These are phyloP conservation scores for Deinandra increscens DNA, from an alignment of 129 eudicot species.

Conservation along the genomic window DNA sequence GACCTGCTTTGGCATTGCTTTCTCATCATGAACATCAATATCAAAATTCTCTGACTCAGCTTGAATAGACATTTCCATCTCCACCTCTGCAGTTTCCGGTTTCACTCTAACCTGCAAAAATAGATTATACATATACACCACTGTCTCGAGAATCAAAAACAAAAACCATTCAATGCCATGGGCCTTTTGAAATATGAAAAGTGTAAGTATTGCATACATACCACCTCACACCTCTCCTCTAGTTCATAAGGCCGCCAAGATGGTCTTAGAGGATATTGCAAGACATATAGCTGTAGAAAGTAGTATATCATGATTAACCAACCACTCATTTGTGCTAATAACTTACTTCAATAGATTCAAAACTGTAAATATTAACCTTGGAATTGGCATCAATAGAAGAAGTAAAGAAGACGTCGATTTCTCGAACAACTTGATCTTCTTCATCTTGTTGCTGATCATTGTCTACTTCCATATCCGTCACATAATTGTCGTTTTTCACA, in stretches of 20 bases:
- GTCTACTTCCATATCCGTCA: slow-evolving; percentile 37
- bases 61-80: slow-evolving; percentile 67
- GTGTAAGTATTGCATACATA: slow-evolving; percentile 16
- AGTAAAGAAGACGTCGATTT: slow-evolving; percentile 66
- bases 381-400: slow-evolving; percentile 46
- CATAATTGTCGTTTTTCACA: slow-evolving; percentile 35
- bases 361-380: slow-evolving; percentile 30
- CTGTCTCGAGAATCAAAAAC: slow-evolving; percentile 14
- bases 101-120: slow-evolving; percentile 72
- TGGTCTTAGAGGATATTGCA: slow-evolving; percentile 82
- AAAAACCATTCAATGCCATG: background rate
- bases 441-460: slow-evolving; percentile 23
- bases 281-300: slow-evolving; percentile 57
- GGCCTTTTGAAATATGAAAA: background rate
- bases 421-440: slow-evolving; percentile 69
- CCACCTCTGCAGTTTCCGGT: slow-evolving; percentile 55
- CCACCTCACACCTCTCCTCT: slow-evolving; percentile 78
- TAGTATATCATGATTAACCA: too few relatives aligned
- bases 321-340: too few relatives aligned
- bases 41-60: slow-evolving; percentile 65
- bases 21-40: slow-evolving; percentile 32
- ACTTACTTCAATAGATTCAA: too few relatives aligned
- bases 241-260: slow-evolving; percentile 85
- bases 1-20: slow-evolving; percentile 70
- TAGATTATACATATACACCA: slow-evolving; percentile 17